Conservation (phyloP, 805 yeast genomes). For the Barnettozyma sucrosica region DNA sequence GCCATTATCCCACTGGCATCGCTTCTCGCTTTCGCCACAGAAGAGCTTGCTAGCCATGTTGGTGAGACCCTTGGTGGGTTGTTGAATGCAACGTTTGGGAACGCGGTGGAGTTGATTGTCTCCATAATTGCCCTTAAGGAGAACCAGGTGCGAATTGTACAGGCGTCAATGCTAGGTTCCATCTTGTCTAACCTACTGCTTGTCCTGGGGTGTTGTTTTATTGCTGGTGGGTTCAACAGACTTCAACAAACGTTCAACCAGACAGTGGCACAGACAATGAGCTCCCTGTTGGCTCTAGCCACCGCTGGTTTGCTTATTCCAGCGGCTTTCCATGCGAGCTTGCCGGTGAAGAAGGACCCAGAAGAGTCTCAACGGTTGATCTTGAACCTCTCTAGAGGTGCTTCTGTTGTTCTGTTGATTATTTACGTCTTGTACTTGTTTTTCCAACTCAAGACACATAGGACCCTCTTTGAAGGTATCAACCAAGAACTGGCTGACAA, state of each 20-base stretch:
- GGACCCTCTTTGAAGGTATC: slow-evolving; percentile 59
- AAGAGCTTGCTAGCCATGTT: slow-evolving; percentile 78
- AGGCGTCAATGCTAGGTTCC: slow-evolving; percentile 95
- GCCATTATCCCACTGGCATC: slow-evolving; percentile 94
- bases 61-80: slow-evolving; percentile 94
- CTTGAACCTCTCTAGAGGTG: slow-evolving; percentile 76
- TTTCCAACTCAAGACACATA: slow-evolving; percentile 89
- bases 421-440: slow-evolving; percentile 74
- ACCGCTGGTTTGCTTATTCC: slow-evolving; percentile 87
- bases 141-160: slow-evolving; percentile 89
- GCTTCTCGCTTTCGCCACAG: slow-evolving; percentile 86
- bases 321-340: slow-evolving; percentile 88
- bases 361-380: slow-evolving; percentile 40
- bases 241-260: slow-evolving; percentile 86
- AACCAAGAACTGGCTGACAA: slow-evolving; percentile 35
- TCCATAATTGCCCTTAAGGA: slow-evolving; percentile 82
- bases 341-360: slow-evolving; percentile 36
- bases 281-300: slow-evolving; percentile 85
- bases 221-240: slow-evolving; percentile 86
- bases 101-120: slow-evolving; percentile 95
- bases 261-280: slow-evolving; percentile 98
- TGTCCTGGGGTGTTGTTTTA: slow-evolving; percentile 92
- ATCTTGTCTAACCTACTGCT: slow-evolving; percentile 81
- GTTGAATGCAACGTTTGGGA: slow-evolving; percentile 94
- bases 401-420: slow-evolving; percentile 69